Base-by-base conservation (phyloP, 2,329 filamentous ascomycete species). In the Cadophora malorum region DNA sequence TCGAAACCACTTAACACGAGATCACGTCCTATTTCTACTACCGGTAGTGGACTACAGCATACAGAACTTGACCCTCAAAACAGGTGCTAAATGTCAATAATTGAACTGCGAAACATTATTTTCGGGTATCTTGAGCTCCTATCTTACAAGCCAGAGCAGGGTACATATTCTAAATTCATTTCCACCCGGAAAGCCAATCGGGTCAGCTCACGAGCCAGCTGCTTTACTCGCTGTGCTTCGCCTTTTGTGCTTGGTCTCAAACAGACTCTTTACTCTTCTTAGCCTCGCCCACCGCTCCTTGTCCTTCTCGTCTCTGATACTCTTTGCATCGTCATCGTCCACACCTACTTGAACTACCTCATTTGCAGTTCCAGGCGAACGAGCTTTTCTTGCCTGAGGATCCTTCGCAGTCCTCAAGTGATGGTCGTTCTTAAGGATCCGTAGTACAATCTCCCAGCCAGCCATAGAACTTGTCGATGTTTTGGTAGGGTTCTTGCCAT, bases 221-320 rank as follows among this genome's bases (percentile, higher is more conserved):
- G 64, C 47, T 56, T 67, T 67, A 49, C 52, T 56, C 23, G 38
- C 45, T n/a, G 52, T 58, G 41, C 53, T 64, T 53, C 52, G 14
- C 35, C 52, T 58, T 31, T 89, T 76, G 83, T 88, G 9, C 83
- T 91, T 92, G 6, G 86, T 83, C 70, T 91, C 88, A 74, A 93
- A 88, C 58, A 91, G 79, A 75, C 89, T 91, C 82, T 91, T 91
- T 67, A 93, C 89, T 67, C 87, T 85, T 74, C 89, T 85, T 70
- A 93, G 79, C 72, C 89, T 85, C n/a, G 89, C 86, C 90, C 90
- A 92, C 71, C 90, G 84, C 78, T 91, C 89, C 77, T 91, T 91
- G 69, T 93, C 90, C 76, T 90, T 90, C 19, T 83, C 83, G 52
- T 85, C 86, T 49, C 80, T 82, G 4, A 79, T 79, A 63, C 79